phyloP scores from a whole-genome alignment of 2,329 filamentous ascomycete species.

The Exophiala bonariae region DNA sequence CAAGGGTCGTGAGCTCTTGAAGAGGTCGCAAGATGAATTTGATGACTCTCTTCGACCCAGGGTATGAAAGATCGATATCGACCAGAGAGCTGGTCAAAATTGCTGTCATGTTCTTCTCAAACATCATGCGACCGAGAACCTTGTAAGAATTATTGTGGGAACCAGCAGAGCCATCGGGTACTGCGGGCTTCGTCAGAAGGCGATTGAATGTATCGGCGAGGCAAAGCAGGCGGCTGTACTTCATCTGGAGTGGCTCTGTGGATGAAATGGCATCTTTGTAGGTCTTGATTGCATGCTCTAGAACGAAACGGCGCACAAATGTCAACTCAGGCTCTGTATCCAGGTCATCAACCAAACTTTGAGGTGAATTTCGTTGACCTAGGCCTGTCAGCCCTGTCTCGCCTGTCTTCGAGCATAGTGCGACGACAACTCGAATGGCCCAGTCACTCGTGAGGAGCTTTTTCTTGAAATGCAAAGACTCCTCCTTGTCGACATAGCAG shows the following conservation, averaged over 20 bases:
- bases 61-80: conserved; percentile 93
- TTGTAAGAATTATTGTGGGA: conserved; percentile 62
- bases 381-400: conserved; percentile 59
- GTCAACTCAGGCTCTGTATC: conserved; percentile 82
- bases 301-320: conserved; percentile 90
- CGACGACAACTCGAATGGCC: conserved; percentile 82
- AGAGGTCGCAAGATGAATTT: conserved; percentile 94
- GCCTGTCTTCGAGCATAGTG: conserved; percentile 82
- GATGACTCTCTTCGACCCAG: conserved; percentile 86
- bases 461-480: conserved; percentile 75
- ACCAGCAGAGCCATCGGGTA: conserved; percentile 49
- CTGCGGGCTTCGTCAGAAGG: conserved; percentile 81
- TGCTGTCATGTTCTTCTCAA: conserved; percentile 92
- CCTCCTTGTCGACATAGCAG: conserved; percentile 64
- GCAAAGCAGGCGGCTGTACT: conserved; percentile 84
- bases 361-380: conserved; percentile 40
- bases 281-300: conserved; percentile 87
- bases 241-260: conserved; percentile 75
- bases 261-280: conserved; percentile 85
- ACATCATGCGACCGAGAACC: conserved; percentile 92
- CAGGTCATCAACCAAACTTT: conserved; percentile 49
- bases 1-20: conserved; percentile 82
- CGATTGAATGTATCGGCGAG: conserved; percentile 90
- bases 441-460: conserved; percentile 79
- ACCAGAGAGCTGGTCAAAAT: conserved; percentile 89